These are phyloP conservation scores for Ganoderma meredithae DNA, from an alignment of 1,284 basidiomycete species.

Conservation along the genomic window DNA sequence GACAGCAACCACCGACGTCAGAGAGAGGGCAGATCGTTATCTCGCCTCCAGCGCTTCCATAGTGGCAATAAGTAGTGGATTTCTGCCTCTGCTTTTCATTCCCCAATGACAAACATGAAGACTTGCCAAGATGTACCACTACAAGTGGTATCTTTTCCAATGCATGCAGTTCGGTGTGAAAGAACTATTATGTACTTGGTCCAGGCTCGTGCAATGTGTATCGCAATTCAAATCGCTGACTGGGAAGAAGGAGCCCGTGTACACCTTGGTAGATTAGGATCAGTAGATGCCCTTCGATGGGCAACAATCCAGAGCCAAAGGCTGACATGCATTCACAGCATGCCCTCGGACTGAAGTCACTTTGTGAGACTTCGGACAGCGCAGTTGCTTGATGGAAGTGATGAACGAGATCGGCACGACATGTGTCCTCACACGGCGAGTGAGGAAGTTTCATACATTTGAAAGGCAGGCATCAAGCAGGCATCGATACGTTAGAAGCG, in stretches of 20 bases:
- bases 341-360: not conserved
- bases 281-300: not conserved
- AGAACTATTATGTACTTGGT: not conserved
- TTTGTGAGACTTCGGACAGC: not conserved
- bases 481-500: not conserved
- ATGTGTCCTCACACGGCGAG: slow-evolving; percentile 14
- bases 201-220: not conserved
- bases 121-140: not conserved
- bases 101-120: too few species aligned
- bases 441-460: not conserved
- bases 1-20: not conserved
- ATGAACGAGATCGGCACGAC: slow-evolving; percentile 8
- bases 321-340: not conserved
- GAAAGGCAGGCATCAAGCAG: not conserved
- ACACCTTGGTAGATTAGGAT: not conserved
- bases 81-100: too few species aligned
- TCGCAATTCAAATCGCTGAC: not conserved
- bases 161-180: not conserved
- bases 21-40: not conserved
- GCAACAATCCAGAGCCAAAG: not conserved
- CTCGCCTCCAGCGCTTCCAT: not conserved
- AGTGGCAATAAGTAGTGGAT: too few species aligned
- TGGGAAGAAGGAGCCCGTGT: not conserved
- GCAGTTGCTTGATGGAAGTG: slow-evolving; percentile 5
- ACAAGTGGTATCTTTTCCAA: not conserved